Conservation (phyloP, 2,329 filamentous ascomycete genomes). For the Basipetospora chlamydospora region DNA sequence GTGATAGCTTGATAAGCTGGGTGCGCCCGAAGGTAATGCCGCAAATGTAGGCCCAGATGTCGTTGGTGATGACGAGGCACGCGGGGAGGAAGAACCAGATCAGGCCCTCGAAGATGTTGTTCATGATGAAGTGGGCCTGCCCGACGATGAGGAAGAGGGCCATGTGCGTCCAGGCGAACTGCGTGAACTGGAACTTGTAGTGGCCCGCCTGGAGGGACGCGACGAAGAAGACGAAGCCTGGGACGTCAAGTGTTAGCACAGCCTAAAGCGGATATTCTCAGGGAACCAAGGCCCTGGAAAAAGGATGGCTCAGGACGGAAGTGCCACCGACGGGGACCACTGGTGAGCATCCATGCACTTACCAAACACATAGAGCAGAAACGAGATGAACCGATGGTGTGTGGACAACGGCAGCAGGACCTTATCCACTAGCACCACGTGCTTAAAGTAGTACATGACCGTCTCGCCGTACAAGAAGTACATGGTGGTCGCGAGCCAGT, state of each 20-base stretch:
- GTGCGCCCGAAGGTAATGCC: conserved; percentile 94
- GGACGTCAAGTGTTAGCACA: not conserved
- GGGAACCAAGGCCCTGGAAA: too few species aligned
- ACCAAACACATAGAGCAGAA: conserved; percentile 96
- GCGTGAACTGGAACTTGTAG: conserved; percentile 97
- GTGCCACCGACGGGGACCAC: too few species aligned
- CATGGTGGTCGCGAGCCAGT: conserved; percentile 97
- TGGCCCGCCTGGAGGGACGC: conserved; percentile 86
- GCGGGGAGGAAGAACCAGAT: conserved; percentile 99
- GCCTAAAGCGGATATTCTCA: too few species aligned
- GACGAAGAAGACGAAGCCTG: conserved; percentile 97
- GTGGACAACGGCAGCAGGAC: conserved; percentile 86
- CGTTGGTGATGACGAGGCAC: conserved; percentile 91
- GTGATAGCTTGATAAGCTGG: conserved; percentile 92
- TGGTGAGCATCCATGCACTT: too few species aligned
- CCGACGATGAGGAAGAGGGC: conserved; percentile 95
- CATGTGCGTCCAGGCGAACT: conserved; percentile 99
- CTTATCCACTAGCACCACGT: conserved; percentile 88
- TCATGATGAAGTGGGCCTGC: conserved; percentile 98
- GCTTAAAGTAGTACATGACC: conserved; percentile 99
- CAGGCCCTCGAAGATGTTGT: conserved; percentile 98
- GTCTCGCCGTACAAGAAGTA: conserved; percentile 98
- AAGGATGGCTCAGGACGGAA: too few species aligned
- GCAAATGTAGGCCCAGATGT: conserved; percentile 96
- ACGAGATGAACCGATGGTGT: conserved; percentile 97